Conservation (phyloP, 768 basidiomycete genomes). For the Dendrothele bispora region DNA sequence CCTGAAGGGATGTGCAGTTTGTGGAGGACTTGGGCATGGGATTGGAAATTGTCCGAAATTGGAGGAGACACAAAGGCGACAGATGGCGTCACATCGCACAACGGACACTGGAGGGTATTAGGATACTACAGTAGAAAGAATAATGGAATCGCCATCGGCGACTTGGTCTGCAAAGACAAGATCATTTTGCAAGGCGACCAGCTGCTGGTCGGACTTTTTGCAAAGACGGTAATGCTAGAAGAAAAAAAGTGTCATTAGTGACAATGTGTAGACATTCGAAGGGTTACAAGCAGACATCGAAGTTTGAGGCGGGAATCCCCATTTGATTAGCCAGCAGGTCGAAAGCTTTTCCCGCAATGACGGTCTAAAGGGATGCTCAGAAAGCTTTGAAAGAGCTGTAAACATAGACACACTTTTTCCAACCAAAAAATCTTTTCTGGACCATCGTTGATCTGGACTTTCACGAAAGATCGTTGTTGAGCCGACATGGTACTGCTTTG, state of each 20-base stretch:
- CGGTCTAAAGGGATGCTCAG: slow-evolving; percentile 35
- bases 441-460: slow-evolving; percentile 32
- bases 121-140: not conserved
- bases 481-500: slow-evolving; percentile 42
- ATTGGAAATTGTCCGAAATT: slow-evolving; percentile 96
- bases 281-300: not conserved
- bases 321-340: slow-evolving; percentile 51
- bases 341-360: slow-evolving; percentile 59
- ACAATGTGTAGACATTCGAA: not conserved
- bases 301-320: not conserved
- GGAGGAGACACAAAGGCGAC: slow-evolving; percentile 88
- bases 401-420: slow-evolving; percentile 50
- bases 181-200: not conserved
- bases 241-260: not conserved
- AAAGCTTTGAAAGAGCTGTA: slow-evolving; percentile 6
- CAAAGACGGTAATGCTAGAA: slow-evolving; percentile 1
- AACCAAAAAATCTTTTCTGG: slow-evolving; percentile 65
- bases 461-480: slow-evolving; percentile 61
- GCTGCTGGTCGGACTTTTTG: slow-evolving; percentile 12
- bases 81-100: slow-evolving; percentile 84
- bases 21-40: slow-evolving; percentile 95
- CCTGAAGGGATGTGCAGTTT: slow-evolving; percentile 90
- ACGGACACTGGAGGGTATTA: slow-evolving; percentile 59
- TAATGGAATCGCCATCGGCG: slow-evolving; percentile 1
- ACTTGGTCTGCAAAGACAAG: slow-evolving; percentile 1